A percentile compares a stretch with the other conserved stretches of the same genome.
Evolutionary conservation across 495 filamentous ascomycete species (phyloP).

Genomic region (Aspergillus sclerotioniger): DNA sequence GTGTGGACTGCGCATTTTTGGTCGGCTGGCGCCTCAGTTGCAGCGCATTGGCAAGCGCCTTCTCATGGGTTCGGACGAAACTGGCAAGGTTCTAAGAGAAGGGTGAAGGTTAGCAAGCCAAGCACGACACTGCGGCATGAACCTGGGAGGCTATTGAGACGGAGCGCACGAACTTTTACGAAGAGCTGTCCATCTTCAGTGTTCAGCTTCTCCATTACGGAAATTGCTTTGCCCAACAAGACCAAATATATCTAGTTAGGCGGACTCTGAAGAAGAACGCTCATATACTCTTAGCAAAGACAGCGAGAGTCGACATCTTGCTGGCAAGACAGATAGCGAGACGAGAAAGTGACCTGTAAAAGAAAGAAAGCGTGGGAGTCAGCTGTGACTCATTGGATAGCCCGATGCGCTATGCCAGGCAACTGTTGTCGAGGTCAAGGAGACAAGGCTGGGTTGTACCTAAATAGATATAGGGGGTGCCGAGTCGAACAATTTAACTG

Average conservation of each 20-base stretch:
- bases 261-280: slow-evolving; percentile 39
- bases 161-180: slow-evolving; percentile 62
- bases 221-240: slow-evolving; percentile 25
- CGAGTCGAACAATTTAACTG: slow-evolving; percentile 7
- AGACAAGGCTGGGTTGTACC: neutral
- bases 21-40: slow-evolving; percentile 70
- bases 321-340: slow-evolving; percentile 26
- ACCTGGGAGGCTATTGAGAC: neutral
- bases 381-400: slow-evolving; percentile 7
- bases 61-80: slow-evolving; percentile 96
- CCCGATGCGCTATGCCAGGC: neutral
- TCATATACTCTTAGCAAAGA: slow-evolving; percentile 32
- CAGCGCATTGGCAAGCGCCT: slow-evolving; percentile 92
- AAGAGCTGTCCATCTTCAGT: slow-evolving; percentile 87
- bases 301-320: slow-evolving; percentile 41
- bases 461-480: slow-evolving; percentile 3
- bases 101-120: slow-evolving; percentile 9
- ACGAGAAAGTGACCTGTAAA: slow-evolving; percentile 12
- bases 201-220: slow-evolving; percentile 52
- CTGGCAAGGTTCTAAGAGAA: slow-evolving; percentile 75
- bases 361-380: neutral
- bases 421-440: neutral
- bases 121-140: neutral
- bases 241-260: slow-evolving; percentile 23
- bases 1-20: slow-evolving; percentile 61